Evolutionary conservation across 768 basidiomycete species (phyloP).

Genomic region (Royoungia palumana): DNA sequence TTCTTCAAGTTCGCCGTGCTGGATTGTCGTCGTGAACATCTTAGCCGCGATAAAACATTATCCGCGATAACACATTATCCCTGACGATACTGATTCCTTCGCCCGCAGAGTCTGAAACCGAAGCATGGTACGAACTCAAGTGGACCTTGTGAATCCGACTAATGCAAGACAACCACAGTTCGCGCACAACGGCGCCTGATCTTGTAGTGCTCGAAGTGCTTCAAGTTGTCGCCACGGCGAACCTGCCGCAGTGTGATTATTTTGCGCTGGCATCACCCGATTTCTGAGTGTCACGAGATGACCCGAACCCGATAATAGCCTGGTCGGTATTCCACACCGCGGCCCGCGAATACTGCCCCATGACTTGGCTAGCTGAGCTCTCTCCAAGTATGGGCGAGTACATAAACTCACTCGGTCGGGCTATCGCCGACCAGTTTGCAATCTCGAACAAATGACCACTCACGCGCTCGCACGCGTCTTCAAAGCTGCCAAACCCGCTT

Average conservation of each 20-base stretch:
- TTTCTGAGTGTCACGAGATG: no score
- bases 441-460: constrained; percentile 40
- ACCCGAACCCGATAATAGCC: no score
- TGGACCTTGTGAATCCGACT: no score
- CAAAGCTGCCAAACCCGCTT: constrained; percentile 55
- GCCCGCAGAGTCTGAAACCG: no score
- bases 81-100: not conserved
- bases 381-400: not conserved
- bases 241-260: no score
- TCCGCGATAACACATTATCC: no score
- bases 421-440: not conserved
- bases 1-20: no score
- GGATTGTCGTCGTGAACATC: not conserved
- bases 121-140: no score
- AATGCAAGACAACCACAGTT: not conserved
- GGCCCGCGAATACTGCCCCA: constrained; percentile 1
- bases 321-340: not conserved
- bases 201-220: no score
- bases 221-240: no score
- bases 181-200: not conserved
- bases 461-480: constrained; percentile 54
- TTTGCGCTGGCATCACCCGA: no score
- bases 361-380: constrained; percentile 4
- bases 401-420: constrained; percentile 3
- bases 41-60: no score